A percentile compares a stretch with the other conserved stretches of the same genome.
These are phyloP conservation scores for Lolium multiflorum DNA, from an alignment of 176 grass and related monocot species.

Conservation along the genomic window DNA sequence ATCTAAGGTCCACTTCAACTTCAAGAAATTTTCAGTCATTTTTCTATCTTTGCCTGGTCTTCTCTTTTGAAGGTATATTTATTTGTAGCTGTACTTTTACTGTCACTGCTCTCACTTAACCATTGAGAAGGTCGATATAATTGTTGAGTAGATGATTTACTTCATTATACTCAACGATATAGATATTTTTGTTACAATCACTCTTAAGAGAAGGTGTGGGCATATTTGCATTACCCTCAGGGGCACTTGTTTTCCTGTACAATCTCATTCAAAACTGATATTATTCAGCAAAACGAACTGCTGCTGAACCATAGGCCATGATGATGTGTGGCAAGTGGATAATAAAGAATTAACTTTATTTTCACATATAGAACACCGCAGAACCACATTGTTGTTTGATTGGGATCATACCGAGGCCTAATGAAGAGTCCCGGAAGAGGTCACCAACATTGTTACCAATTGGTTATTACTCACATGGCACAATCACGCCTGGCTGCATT, in stretches of 20 bases:
- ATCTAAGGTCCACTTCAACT: not conserved
- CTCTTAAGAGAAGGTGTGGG: too few relatives aligned
- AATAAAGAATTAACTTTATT: not conserved
- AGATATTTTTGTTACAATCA: not conserved
- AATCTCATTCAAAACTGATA: too few relatives aligned
- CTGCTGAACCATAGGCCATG: not conserved
- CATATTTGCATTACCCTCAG: not conserved
- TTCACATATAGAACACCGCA: not conserved
- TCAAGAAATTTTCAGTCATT: not conserved
- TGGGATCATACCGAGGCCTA: not conserved
- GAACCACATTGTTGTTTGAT: not conserved
- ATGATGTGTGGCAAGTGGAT: not conserved
- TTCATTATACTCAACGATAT: not conserved
- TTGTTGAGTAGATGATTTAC: not conserved
- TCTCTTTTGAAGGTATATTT: not conserved
- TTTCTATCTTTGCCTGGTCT: not conserved
- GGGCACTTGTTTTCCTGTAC: too few relatives aligned
- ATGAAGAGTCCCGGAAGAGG: not conserved
- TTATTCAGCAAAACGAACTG: not conserved
- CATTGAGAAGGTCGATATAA: not conserved
- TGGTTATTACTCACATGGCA: not conserved
- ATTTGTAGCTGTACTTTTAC: not conserved
- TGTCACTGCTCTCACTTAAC: not conserved
- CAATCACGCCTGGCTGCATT: too few relatives aligned
- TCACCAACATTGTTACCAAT: not conserved